A percentile compares a stretch with the other conserved stretches of the same genome.
phyloP scores from a whole-genome alignment of 345 rosid species.

The Citrus mangshanensis region DNA sequence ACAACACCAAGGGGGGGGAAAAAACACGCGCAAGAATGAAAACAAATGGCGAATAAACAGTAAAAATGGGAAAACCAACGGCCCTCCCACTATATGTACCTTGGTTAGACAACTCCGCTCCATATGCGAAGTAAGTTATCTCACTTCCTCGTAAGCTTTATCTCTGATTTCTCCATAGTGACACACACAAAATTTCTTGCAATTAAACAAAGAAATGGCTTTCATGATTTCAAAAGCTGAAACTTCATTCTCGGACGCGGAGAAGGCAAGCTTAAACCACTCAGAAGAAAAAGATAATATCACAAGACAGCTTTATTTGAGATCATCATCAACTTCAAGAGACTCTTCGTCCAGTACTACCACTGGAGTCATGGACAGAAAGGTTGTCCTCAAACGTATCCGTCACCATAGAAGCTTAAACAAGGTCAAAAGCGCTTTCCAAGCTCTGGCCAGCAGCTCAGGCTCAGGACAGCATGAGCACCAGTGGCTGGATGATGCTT shows the following conservation, averaged over 20 bases:
- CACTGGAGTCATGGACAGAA: conserved; percentile 25
- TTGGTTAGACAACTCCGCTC: background rate
- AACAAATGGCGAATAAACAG: background rate
- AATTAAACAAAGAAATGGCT: conserved; percentile 16
- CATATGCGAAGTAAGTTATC: background rate
- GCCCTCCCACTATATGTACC: background rate
- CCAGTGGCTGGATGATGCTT: conserved; percentile 32
- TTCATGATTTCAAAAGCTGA: conserved; percentile 21
- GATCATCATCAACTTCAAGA: conserved; percentile 22
- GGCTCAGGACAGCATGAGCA: conserved; percentile 11
- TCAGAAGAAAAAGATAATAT: conserved; percentile 20
- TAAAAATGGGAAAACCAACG: conserved; percentile 1
- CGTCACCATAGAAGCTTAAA: conserved; percentile 38
- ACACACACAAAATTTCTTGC: background rate
- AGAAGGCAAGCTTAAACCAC: background rate
- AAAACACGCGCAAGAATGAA: background rate
- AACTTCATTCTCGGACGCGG: conserved; percentile 11
- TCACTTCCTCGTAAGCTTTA: background rate
- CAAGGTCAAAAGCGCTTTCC: conserved; percentile 31
- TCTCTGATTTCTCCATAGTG: background rate
- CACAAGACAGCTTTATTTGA: conserved; percentile 38
- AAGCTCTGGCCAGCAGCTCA: conserved; percentile 22
- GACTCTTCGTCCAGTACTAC: background rate
- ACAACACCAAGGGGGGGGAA: too few species aligned
- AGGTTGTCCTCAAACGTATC: conserved; percentile 41